Base-by-base conservation (phyloP, 352 stramenopile species). In the Globisporangium alternatum region DNA sequence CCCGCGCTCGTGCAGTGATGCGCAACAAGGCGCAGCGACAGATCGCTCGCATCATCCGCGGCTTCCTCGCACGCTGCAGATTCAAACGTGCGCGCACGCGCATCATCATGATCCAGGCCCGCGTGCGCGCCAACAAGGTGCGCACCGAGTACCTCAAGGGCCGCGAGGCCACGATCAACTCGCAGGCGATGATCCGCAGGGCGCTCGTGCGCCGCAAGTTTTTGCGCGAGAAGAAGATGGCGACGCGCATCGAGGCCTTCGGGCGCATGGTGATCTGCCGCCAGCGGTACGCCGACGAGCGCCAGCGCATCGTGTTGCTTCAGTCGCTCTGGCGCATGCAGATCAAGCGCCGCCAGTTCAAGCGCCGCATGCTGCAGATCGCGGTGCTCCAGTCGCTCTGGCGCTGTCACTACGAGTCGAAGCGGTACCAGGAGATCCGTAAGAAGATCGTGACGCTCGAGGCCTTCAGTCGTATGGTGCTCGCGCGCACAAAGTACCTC, bases 61-160 rank as follows among this genome's bases (percentile, higher is more conserved):
- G 88, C 0, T 91, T 91, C 55, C 28, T 95, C 7, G 88, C 84
- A 6, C 70, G 83, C 13, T 72, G 78, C 21, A 61, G 70, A 17
- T 95, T 87, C 63, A 71, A 83, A 55, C 62, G 76, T 3, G 71
- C 83, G 35, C 73, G 77, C 17, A 71, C 71, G 8, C 84, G 82
- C 21, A 82, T 96, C 60, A 81, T 94, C 68, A 93, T 94, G 83
- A 93, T 96, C 31, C 88, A 96, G 71, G 88, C 88, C 6, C 85
- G 86, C 13, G 83, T 95, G 9, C 88, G 88, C 33, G 88, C 88
- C 5, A 95, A 96, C 64, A 85, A 88, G 28, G 88, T 96, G 60
- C 88, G 88, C 17, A 93, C 84, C 1, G 81, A 91, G 60, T 96
- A 96, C 73, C 62, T 95, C n/a, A 86, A 90, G 67, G 86, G 88